Conservation (phyloP, 768 basidiomycete species). For the Auricularia heimuer region DNA sequence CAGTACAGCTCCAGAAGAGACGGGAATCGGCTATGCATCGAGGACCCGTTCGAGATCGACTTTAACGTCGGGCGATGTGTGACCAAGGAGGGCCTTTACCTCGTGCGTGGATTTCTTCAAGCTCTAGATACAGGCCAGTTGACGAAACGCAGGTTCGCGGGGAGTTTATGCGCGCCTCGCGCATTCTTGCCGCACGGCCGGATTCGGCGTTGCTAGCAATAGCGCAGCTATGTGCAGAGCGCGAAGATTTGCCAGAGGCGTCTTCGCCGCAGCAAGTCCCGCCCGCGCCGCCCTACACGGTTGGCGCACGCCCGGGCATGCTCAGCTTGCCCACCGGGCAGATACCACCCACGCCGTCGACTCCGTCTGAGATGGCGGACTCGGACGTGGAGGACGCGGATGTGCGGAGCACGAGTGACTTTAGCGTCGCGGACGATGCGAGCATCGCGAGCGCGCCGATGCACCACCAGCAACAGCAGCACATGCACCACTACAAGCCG, state of each 20-base stretch:
- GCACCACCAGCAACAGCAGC: slow-evolving; percentile 1
- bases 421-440: background rate
- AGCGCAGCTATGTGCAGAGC: slow-evolving; percentile 86
- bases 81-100: slow-evolving; percentile 91
- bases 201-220: slow-evolving; percentile 75
- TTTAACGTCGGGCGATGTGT: slow-evolving; percentile 97
- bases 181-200: slow-evolving; percentile 71
- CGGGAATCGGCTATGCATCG: slow-evolving; percentile 91
- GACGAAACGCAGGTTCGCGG: slow-evolving; percentile 68
- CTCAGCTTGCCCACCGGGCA: slow-evolving; percentile 2
- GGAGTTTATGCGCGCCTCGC: slow-evolving; percentile 93
- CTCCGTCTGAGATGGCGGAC: background rate
- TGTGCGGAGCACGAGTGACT: background rate
- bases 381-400: background rate
- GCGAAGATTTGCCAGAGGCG: slow-evolving; percentile 33
- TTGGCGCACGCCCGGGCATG: background rate
- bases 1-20: slow-evolving; percentile 63
- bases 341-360: background rate
- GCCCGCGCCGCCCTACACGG: background rate
- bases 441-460: background rate
- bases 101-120: slow-evolving; percentile 38
- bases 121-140: background rate
- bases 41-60: slow-evolving; percentile 97
- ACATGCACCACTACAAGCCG: background rate
- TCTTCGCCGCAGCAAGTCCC: background rate